Base-by-base conservation (phyloP, 2,329 filamentous ascomycete species). In the Exophiala sp. region DNA sequence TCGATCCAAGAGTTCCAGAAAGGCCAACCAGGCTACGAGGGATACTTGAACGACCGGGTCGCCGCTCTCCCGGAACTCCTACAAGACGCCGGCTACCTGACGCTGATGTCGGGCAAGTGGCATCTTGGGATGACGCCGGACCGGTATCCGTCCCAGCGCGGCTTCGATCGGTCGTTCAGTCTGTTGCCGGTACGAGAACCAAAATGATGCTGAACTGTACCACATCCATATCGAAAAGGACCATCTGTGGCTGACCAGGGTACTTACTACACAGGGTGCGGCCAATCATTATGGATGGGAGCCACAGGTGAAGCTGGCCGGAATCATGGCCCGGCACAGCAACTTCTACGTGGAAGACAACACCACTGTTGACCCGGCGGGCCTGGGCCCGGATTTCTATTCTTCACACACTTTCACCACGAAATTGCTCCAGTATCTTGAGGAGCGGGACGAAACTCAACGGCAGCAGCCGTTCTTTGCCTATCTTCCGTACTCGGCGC, bases 401-500 rank as follows among this genome's bases (percentile, higher is more conserved):
- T 55, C 52, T 8, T 48, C 48, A 3, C 34, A 42, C 8, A 47
- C 44, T 11, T 55, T 55, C 40, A 46, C 52, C 18, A 44, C 39
- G 22, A 55, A 49, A 35, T 23, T 55, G 7, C 21, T 55, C 19
- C 32, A 52, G 19, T 55, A 52, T 14, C 27, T 55, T 7, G 40
- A 46, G n/a, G 32, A 52, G 34, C 32, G 52, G 11, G 16, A 39
- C 70, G 1, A 48, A 2, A 10, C 24, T 9, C 34, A 52, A 23
- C 37, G 41, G 29, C 40, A 41, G 19, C 35, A 54, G 19, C 55
- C 55, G 1, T 58, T 58, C 43, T 58, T 58, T 41, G 55, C 55
- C 11, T 58, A 56, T 24, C 47, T 58, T 0, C 78, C 79, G 1
- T 83, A 81, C 62, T 79, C 78, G 0, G 80, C 79, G 0, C 79